Conservation (phyloP, 192 early-diverging fungal species). For the Entomortierella beljakovae region DNA sequence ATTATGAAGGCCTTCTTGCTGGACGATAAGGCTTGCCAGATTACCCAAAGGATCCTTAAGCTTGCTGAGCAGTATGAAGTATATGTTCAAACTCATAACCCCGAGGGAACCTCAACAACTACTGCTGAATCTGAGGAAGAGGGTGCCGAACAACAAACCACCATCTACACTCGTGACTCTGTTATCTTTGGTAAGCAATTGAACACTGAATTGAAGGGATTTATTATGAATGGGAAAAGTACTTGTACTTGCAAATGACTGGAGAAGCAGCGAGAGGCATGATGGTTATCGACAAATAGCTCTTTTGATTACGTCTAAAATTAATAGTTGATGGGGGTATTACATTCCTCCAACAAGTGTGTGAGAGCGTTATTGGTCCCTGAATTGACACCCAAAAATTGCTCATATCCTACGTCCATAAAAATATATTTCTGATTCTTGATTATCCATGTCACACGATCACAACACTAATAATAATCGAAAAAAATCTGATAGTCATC, state of each 20-base stretch:
- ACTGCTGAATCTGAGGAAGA: slow-evolving; percentile 53
- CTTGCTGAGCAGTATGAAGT: slow-evolving; percentile 71
- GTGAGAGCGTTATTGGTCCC: slow-evolving; percentile 33
- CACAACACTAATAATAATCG: background rate
- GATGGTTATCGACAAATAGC: no score
- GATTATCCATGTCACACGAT: slow-evolving; percentile 2
- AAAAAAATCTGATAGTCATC: slow-evolving; percentile 37
- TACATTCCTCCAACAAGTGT: no score
- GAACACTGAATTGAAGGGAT: no score
- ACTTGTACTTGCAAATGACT: no score
- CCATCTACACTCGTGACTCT: slow-evolving; percentile 52
- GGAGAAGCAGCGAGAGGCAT: no score
- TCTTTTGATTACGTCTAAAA: background rate
- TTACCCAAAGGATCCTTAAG: slow-evolving; percentile 69
- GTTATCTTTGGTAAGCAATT: slow-evolving; percentile 49
- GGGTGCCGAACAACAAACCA: slow-evolving; percentile 52
- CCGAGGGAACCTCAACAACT: slow-evolving; percentile 50
- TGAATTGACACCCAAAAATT: slow-evolving; percentile 9
- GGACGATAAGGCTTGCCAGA: slow-evolving; percentile 70
- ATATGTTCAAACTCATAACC: slow-evolving; percentile 52
- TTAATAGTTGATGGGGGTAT: background rate
- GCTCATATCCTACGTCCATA: no score
- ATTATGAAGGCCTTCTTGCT: slow-evolving; percentile 69
- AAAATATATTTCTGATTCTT: no score
- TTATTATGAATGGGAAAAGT: no score